Evolutionary conservation across 805 yeast species (phyloP), one percentile per base, ranked within the genome.

Genomic region (Candida sphagnicola): DNA sequence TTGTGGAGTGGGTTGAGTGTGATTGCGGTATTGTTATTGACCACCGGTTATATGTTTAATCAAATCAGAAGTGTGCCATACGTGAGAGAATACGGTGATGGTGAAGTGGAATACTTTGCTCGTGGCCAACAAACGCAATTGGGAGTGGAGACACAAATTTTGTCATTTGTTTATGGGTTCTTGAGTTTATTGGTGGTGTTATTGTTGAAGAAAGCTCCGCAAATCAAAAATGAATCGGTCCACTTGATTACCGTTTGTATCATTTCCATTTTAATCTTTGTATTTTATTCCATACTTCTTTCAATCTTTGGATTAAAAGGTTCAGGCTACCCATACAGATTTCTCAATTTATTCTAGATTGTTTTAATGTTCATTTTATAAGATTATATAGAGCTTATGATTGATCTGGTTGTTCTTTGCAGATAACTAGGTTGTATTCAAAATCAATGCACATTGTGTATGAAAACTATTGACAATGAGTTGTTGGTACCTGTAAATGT

Each of bases 31-130:
- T 66, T 90, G 43, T 64, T 89, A 49, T 85, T 90, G 70, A 79
- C 77, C 34, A 71, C 91, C 5, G 99, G 99, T 13, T 85, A 89
- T 64, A 93, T 93, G 99, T 93, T 80, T 74, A 90, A 88, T 59
- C 75, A 77, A 48, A 93, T 93, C 46, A 78, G 97, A 60, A 75
- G 75, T 28, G 72, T 82, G 5, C 89, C 74, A 62, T 85, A 82
- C 55, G 68, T 82, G 30, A 72, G 73, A 47, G 70, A 66, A 24
- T 61, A 56, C 17, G 52, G 47, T 6, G 57, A 70, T 33, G 76
- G 75, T 8, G 38, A 43, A 1, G 56, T 53, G 3, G 56, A 56
- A 6, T 74, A 71, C 46, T 60, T 74, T 43, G 45, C 57, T 2
- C 67, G 70, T 4, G 88, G 88, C 51, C 85, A 82, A 53, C 85